Evolutionary conservation across 192 early-diverging fungal species (phyloP).

Genomic region (Backusella mclennaniae): DNA sequence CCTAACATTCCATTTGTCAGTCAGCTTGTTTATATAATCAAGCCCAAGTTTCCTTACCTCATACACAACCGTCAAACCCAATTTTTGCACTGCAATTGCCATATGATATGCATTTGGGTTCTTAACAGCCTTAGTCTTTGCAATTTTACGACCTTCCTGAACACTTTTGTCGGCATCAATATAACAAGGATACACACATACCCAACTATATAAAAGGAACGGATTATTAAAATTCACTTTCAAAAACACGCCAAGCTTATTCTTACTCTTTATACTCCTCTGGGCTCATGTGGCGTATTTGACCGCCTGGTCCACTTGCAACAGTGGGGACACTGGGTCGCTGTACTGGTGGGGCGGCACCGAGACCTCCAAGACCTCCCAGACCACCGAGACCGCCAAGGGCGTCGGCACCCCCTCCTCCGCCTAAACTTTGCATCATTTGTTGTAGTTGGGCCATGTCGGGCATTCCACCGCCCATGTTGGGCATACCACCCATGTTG

Average conservation of each 20-base stretch:
- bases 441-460: constrained; percentile 10
- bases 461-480: not conserved
- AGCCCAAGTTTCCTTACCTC: constrained; percentile 44
- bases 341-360: not conserved
- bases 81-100: constrained; percentile 57
- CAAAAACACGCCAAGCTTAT: not conserved
- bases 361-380: not conserved
- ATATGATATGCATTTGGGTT: constrained; percentile 64
- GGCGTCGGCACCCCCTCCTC: not conserved
- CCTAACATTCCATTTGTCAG: constrained; percentile 11
- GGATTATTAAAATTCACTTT: not conserved
- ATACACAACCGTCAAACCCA: constrained; percentile 59
- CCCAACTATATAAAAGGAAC: constrained; percentile 48
- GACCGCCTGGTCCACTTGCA: constrained; percentile 15
- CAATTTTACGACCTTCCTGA: constrained; percentile 60
- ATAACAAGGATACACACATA: constrained; percentile 72
- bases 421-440: constrained; percentile 17
- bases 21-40: not conserved
- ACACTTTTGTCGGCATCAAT: constrained; percentile 62
- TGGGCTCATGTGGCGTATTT: constrained; percentile 25
- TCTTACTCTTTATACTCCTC: constrained; percentile 36
- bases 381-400: not conserved
- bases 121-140: constrained; percentile 48
- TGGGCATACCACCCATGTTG: not conserved
- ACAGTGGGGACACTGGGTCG: not conserved